Evolutionary conservation across 1,284 basidiomycete species (phyloP), one percentile per base, ranked within the genome.

Genomic region (Ceratobasidium sp.): DNA sequence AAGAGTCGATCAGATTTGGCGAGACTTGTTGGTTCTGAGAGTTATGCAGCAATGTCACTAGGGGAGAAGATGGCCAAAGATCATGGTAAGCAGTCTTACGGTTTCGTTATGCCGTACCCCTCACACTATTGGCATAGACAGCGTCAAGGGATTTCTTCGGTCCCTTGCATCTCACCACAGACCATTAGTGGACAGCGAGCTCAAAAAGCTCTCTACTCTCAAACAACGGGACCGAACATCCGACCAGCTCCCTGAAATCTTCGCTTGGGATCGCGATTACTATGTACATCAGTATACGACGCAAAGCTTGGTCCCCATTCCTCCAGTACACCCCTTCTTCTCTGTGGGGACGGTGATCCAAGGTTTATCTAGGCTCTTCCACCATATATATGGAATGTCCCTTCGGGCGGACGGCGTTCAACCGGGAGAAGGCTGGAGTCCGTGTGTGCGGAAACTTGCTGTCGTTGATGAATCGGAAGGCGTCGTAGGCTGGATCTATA

Each of bases 1-100:
- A 85, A 85, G 44, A 89, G 90, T 57, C 88, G 96, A 27, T 92
- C 91, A 8, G 89, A 95, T 79, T 85, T 97, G 9, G 95, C 96
- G 0, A 87, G 84, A 29, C 84, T 98, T 22, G 91, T 97, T 22
- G 96, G 96, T 8, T 89, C 90, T 79, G 85, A 90, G 54, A 96
- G 92, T 77, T 98, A 89, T 85, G 94, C 90, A 0, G 89, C 94
- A 75, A 92, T 97, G 87, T 89, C 91, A 0, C 86, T 98, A 7
- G 88, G 89, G 36, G 96, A 98, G 83, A 98, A 97, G 84, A 98
- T 98, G 96, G 96, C 95, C 4, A 94, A 93, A 82, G 93, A 89
- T 51, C 95, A 95, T 63, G 91, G 93, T 91, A 76, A 77, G 88
- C 19, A 27, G 19, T 19, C 47, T 29, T 19, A 22, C 31, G 36